Evolutionary conservation across 768 basidiomycete species (phyloP).

Genomic region (Lentinula edodes): DNA sequence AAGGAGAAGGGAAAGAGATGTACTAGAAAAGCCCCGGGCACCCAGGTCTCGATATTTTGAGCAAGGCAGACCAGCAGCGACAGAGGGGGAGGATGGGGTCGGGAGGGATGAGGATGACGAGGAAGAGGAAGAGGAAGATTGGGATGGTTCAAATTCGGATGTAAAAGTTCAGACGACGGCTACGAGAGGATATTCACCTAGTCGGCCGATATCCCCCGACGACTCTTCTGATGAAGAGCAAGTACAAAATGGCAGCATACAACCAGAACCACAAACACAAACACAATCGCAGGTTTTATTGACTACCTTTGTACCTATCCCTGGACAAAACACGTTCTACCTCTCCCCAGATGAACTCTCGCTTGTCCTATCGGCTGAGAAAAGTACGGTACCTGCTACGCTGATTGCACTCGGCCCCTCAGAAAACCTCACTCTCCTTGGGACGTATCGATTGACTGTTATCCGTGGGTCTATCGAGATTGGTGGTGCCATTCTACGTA

Average conservation of each 20-base stretch:
- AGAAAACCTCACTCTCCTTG: conserved; percentile 64
- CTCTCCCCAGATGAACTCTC: conserved; percentile 34
- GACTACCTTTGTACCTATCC: conserved; percentile 46
- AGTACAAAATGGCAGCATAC: conserved; percentile 11
- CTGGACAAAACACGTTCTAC: conserved; percentile 39
- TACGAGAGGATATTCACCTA: conserved; percentile 48
- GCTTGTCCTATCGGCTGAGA: conserved; percentile 18
- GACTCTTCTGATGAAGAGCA: conserved; percentile 45
- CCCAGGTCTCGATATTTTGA: conserved; percentile 28
- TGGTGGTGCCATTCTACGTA: conserved; percentile 43
- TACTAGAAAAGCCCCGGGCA: conserved; percentile 13
- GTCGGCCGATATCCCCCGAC: conserved; percentile 28
- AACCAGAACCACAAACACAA: background rate
- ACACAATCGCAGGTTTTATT: conserved; percentile 15
- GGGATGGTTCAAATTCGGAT: conserved; percentile 13
- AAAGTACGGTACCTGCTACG: conserved; percentile 15
- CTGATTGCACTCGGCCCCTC: conserved; percentile 38
- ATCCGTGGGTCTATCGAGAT: conserved; percentile 57
- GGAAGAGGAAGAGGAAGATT: conserved; percentile 20
- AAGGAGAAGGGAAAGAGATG: conserved; percentile 13
- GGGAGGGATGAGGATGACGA: no score
- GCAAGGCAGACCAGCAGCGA: background rate
- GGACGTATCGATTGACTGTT: conserved; percentile 56
- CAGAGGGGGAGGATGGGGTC: conserved; percentile 19
- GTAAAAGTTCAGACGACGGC: conserved; percentile 13